Evolutionary conservation across 1,284 basidiomycete species (phyloP), one percentile per base, ranked within the genome.

Genomic region (Neonothopanus nambi): DNA sequence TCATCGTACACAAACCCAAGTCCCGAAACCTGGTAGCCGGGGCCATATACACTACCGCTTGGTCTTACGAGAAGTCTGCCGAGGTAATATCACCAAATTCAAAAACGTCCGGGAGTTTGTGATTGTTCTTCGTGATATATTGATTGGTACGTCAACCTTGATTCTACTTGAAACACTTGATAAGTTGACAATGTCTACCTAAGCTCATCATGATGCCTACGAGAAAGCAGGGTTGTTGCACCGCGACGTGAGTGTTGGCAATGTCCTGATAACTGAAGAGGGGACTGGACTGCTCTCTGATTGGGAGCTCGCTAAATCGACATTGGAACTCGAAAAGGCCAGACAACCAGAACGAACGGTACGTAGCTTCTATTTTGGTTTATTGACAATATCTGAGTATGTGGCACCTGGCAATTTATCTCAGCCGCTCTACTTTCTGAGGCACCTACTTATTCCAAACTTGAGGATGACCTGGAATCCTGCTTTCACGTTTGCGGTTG

Each of bases 61-160:
- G n/a, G 40, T 58, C 0, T 37, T 62, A 3, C 21, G 59, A 20
- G 52, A 52, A 2, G 38, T 63, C 26, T 58, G 63, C 6, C 38
- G 20, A 20, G 35, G 33, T 20, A 37, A 37, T 52, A 17, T 51
- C 36, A 33, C n/a, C 36, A 21, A 45, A 15, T 52, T 39, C 21
- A 5, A 26, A 5, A 28, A 21, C 23, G 47, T 43, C 7, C 21
- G 37, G 37, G 33, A 47, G 42, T 37, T 52, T 1, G 44, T 52
- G 6, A 24, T 6, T 17, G 44, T 33, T 8, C 15, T 52, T 6
- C 35, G 20, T 18, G 51, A 52, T 35, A 43, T 43, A 7, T 15
- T 52, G 36, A 46, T 40, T 37, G 51, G 51, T 52, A 26, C 40
- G 30, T 20, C 24, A 11, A 3, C 18, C 21, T 18, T 3, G 5